Base-by-base conservation (phyloP, 306 rosid species). In the Gleditsia sinensis region DNA sequence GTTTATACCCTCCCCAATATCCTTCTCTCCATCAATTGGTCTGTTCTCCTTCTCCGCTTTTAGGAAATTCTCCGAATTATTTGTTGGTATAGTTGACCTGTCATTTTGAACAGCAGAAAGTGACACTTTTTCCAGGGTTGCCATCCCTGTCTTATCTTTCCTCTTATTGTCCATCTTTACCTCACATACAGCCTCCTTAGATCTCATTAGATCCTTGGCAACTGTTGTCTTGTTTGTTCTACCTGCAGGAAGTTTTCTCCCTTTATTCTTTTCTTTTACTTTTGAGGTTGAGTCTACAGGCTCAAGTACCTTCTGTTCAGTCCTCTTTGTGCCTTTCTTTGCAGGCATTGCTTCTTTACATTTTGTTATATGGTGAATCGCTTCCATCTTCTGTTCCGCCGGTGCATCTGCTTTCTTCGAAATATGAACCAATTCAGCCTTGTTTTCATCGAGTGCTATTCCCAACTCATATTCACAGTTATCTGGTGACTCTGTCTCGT, bases 401-500 rank as follows among this genome's bases (percentile, higher is more conserved):
- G 54, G 32, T 34, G 20, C 39, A 64, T 72, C 78, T 9, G 64
- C 54, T 45, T 78, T 69, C 28, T 71, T 76, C 10, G 64, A 76
- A 37, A 55, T 36, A 55, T 55, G 71, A 77, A 64, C 70, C 42
- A 6, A 78, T 9, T 74, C 70, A 60, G 40, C 30, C 27, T 71
- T 84, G 37, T 56, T 67, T 72, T 71, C 76, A 53, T 78, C 67
- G 30, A 61, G 48, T 53, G 68, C 40, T 67, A 80, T 74, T 74
- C 83, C 88, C 49, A 79, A 70, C 43, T 58, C 83, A 61, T 17
- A 68, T 23, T 88, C 91, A 71, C 25, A 53, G 36, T 88, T 87
- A 74, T 82, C 95, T 30, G 93, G 90, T 70, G 91, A 79, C 74
- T 82, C 94, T 5, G 96, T 94, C 82, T 88, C 96, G 7, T 87